Conservation (phyloP, 306 rosid species). For the Gastrolobium bilobum region DNA sequence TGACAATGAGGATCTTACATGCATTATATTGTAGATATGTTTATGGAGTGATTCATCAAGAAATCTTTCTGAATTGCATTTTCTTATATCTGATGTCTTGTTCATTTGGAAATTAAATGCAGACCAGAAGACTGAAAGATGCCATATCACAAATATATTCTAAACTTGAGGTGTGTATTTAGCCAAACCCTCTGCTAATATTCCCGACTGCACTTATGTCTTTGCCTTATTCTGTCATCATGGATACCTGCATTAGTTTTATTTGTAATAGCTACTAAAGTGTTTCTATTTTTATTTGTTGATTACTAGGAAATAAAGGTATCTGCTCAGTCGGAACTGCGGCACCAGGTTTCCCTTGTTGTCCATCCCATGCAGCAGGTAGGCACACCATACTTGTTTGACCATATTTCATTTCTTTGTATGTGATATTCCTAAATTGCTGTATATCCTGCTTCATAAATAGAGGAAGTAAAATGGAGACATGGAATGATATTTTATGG, state of each 20-base stretch:
- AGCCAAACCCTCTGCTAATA: constrained; percentile 26
- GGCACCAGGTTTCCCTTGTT: constrained; percentile 92
- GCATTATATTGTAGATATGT: constrained; percentile 17
- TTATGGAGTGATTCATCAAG: constrained; percentile 1
- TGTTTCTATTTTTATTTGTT: constrained; percentile 38
- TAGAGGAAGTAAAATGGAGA: background rate
- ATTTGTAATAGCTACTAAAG: constrained; percentile 11
- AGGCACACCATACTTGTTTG: constrained; percentile 31
- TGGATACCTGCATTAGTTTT: constrained; percentile 9
- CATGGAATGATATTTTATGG: background rate
- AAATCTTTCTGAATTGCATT: constrained; percentile 41
- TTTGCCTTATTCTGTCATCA: constrained; percentile 23
- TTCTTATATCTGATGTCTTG: constrained; percentile 35
- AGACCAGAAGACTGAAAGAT: constrained; percentile 90
- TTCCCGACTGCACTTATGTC: constrained; percentile 9
- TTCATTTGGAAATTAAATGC: constrained; percentile 53
- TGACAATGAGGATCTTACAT: constrained; percentile 25
- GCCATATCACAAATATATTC: constrained; percentile 88
- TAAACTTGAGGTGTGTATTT: constrained; percentile 82
- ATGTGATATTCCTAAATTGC: constrained; percentile 22
- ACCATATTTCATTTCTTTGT: constrained; percentile 30
- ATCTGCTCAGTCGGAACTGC: constrained; percentile 76
- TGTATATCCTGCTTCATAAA: constrained; percentile 33
- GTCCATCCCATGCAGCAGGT: constrained; percentile 99
- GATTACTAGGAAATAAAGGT: constrained; percentile 81